phyloP scores from a whole-genome alignment of 2,329 filamentous ascomycete species.

The Calonectria henricotiae region DNA sequence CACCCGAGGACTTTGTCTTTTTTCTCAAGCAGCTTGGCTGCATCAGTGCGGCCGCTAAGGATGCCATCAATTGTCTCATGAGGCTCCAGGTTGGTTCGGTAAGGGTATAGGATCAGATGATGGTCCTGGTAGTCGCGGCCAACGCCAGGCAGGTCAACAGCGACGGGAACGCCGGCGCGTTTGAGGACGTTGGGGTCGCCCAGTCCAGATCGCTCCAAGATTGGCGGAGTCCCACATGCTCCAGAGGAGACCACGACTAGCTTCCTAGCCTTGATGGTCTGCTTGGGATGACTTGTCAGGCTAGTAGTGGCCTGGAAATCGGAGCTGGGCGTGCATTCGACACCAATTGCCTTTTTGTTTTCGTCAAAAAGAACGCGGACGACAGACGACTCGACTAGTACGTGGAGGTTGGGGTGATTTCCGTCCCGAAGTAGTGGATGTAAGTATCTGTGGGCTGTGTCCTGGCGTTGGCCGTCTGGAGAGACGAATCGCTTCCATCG shows the following conservation, averaged over 20 bases:
- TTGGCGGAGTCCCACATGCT: slow-evolving; percentile 67
- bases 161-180: slow-evolving; percentile 63
- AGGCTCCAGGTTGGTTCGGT: slow-evolving; percentile 56
- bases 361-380: slow-evolving; percentile 69
- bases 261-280: slow-evolving; percentile 51
- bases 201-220: slow-evolving; percentile 77
- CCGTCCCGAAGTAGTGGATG: slow-evolving; percentile 53
- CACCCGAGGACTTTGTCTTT: slow-evolving; percentile 70
- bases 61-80: slow-evolving; percentile 67
- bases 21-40: slow-evolving; percentile 62
- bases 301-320: slow-evolving; percentile 44
- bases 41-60: slow-evolving; percentile 65
- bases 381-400: slow-evolving; percentile 73
- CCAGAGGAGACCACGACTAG: slow-evolving; percentile 61
- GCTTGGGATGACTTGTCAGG: slow-evolving; percentile 35
- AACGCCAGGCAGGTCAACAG: slow-evolving; percentile 68
- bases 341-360: slow-evolving; percentile 69
- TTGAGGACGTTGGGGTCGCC: slow-evolving; percentile 68
- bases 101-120: slow-evolving; percentile 69
- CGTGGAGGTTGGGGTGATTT: slow-evolving; percentile 72
- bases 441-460: slow-evolving; percentile 69
- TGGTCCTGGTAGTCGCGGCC: slow-evolving; percentile 72
- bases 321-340: slow-evolving; percentile 70
- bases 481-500: slow-evolving; percentile 61
- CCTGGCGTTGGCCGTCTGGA: slow-evolving; percentile 70